Percentiles rank a stretch among this genome's conserved stretches.
phyloP scores from a whole-genome alignment of 2,329 filamentous ascomycete species.

The Kalaharituber pfeilii region DNA sequence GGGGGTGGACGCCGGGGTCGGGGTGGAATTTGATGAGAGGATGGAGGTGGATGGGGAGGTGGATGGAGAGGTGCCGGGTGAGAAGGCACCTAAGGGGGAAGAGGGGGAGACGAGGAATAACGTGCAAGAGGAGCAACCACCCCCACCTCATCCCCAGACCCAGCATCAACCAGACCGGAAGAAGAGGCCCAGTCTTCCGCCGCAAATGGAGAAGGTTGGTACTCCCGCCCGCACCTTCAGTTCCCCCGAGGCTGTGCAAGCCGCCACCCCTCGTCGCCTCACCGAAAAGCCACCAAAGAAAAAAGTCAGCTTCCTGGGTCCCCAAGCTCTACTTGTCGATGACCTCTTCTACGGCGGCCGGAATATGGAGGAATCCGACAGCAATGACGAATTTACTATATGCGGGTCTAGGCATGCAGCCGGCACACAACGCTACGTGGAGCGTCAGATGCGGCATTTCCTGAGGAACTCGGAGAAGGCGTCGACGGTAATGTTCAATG shows the following conservation, averaged over 20 bases:
- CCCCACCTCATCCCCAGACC: not conserved
- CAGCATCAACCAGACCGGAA: too few species aligned
- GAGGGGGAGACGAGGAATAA: not conserved
- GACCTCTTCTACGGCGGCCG: conserved; percentile 5
- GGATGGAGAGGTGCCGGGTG: too few species aligned
- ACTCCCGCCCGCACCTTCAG: not conserved
- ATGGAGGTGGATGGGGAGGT: not conserved
- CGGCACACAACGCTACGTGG: conserved; percentile 10
- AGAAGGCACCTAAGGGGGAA: too few species aligned
- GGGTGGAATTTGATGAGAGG: conserved; percentile 1
- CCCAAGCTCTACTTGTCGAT: not conserved
- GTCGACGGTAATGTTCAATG: not conserved
- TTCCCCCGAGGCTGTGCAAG: not conserved
- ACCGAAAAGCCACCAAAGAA: not conserved
- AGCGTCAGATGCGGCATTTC: conserved; percentile 12
- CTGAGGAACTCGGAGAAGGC: conserved; percentile 3
- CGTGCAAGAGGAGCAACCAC: not conserved
- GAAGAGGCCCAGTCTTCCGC: too few species aligned
- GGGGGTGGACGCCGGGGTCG: not conserved
- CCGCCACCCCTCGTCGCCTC: not conserved
- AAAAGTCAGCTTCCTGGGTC: not conserved
- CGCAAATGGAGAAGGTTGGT: too few species aligned
- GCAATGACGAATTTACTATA: conserved; percentile 2
- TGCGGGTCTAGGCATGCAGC: not conserved
- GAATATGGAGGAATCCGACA: not conserved